A percentile compares a stretch with the other conserved stretches of the same genome.
Evolutionary conservation across 2,329 filamentous ascomycete genomes (phyloP).

Genomic region (Arthrobotrys sinensis): DNA sequence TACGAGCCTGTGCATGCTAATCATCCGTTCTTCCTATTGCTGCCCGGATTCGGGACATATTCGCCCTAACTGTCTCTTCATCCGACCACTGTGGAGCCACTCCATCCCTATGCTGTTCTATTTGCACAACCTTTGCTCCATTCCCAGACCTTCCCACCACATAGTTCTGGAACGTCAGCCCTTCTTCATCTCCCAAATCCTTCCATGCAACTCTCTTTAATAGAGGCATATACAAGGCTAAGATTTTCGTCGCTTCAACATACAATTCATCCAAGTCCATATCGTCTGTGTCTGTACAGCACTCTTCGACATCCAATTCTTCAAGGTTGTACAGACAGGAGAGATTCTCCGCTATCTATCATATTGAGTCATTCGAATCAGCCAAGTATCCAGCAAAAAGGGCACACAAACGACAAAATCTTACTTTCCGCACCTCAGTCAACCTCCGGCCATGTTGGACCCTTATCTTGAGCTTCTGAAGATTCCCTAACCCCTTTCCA

Average conservation of each 20-base stretch:
- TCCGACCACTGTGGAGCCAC: too few relatives aligned
- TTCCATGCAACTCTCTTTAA: neutral
- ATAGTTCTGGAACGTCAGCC: neutral
- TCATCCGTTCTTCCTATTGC: neutral
- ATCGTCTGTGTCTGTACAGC: neutral
- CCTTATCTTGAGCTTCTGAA: neutral
- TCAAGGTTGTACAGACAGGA: too few relatives aligned
- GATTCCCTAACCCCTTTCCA: neutral
- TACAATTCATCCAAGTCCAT: neutral
- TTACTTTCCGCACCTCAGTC: neutral
- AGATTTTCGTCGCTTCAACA: neutral
- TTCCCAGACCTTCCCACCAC: neutral
- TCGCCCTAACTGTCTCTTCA: too few relatives aligned
- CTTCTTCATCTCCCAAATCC: neutral
- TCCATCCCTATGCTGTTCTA: too few relatives aligned
- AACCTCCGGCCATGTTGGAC: neutral
- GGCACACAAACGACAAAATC: neutral
- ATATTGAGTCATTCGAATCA: neutral
- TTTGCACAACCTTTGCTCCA: neutral
- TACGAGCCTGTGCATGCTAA: neutral
- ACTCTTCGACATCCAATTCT: too few relatives aligned
- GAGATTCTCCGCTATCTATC: too few relatives aligned
- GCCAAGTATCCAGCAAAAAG: too few relatives aligned
- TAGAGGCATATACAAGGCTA: neutral
- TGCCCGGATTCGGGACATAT: too few relatives aligned